Evolutionary conservation across 257 asterid genomes (phyloP), one percentile per base, ranked within the genome.

Genomic region (Fraxinus excelsior): DNA sequence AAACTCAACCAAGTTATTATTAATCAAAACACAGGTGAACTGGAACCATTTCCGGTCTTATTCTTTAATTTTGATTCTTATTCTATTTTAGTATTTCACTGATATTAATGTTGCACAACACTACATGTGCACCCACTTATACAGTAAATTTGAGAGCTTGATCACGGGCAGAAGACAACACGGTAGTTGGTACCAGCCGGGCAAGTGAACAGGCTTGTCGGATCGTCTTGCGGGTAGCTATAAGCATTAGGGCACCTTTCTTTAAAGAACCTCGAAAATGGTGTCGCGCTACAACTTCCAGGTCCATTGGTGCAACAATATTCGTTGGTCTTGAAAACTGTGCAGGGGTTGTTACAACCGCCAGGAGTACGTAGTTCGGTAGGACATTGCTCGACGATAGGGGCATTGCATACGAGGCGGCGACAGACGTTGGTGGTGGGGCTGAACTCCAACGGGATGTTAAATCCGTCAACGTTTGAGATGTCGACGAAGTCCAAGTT

Each of bases 401-500:
- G 28, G 29, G 53, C 73, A 4, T 69, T 69, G 73, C 73, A 69
- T 16, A 31, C 0, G 11, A 80, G 29, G 14, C 18, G 51, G 0
- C 49, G 23, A 38, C 87, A 80, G 0, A 13, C 72, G 0, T 78
- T 49, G 11, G 79, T 34, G 5, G 75, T 31, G 23, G 83, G 80
- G 28, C 78, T 62, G 18, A 83, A 80, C 26, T 74, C 75, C 84
- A 83, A 74, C 0, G 84, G 84, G 1, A 83, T 58, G 31, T 83
- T 77, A 62, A 76, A 80, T 3, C 87, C 87, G 19, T 83, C 87
- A 0, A 83, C 78, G 2, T 58, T 31, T 29, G 84, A 81, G 3
- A 84, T 78, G 67, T 84, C 85, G 3, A 80, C 68, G 18, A 1
- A 72, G 64, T 84, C 87, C 69, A 77, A 21, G 23, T 80, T 78